Conservation (phyloP, 1,284 basidiomycete genomes). For the Waitea zeae region DNA sequence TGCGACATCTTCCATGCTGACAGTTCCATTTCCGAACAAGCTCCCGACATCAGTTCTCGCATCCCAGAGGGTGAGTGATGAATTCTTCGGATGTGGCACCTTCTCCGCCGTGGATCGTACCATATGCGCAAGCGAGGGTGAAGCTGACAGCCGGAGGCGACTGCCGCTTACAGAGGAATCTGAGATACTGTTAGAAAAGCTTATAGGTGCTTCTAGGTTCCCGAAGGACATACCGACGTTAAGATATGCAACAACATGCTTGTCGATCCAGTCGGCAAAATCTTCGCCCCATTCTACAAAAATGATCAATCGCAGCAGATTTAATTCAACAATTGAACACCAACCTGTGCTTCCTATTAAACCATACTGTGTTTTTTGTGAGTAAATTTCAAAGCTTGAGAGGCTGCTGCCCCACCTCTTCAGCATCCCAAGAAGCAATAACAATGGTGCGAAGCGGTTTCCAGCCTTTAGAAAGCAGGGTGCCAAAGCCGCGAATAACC, state of each 20-base stretch:
- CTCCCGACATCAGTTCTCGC: constrained; percentile 38
- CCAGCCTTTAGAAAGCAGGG: constrained; percentile 64
- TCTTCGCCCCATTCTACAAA: constrained; percentile 79
- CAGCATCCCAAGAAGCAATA: constrained; percentile 88
- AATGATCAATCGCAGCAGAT: not conserved
- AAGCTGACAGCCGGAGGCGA: constrained; percentile 32
- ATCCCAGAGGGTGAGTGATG: constrained; percentile 45
- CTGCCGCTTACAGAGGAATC: constrained; percentile 61
- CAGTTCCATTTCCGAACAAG: constrained; percentile 15
- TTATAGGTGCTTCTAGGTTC: constrained; percentile 3
- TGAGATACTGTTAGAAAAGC: constrained; percentile 7
- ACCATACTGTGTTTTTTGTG: constrained; percentile 39
- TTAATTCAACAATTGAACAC: not conserved
- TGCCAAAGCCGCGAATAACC: constrained; percentile 68
- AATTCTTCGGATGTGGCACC: constrained; percentile 45
- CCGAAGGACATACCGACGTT: constrained; percentile 48
- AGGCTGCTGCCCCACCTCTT: constrained; percentile 38
- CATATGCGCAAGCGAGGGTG: constrained; percentile 68
- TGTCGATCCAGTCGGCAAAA: constrained; percentile 64
- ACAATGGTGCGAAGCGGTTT: constrained; percentile 77
- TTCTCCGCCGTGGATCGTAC: constrained; percentile 50
- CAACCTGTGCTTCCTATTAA: constrained; percentile 58
- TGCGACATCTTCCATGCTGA: constrained; percentile 6
- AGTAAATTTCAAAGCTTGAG: not conserved
- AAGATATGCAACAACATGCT: constrained; percentile 74